These are phyloP conservation scores for Yamadazyma takamatsuzukensis DNA, from an alignment of 805 yeast species.

Conservation along the genomic window DNA sequence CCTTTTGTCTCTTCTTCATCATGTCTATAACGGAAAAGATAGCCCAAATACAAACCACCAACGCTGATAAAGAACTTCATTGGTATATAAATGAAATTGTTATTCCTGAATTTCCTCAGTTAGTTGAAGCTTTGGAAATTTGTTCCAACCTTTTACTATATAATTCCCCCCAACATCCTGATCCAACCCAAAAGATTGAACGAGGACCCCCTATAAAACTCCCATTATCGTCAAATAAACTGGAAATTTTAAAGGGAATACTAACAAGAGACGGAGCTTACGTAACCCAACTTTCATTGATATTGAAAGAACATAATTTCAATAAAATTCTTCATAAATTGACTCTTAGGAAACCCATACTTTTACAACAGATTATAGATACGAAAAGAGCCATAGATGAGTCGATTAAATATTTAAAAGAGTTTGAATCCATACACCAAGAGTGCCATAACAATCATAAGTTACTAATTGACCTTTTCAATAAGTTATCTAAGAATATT, in stretches of 20 bases:
- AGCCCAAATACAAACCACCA: slow-evolving; percentile 11
- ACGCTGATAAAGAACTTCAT: slow-evolving; percentile 26
- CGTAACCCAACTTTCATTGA: slow-evolving; percentile 45
- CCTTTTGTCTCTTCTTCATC: too few relatives aligned
- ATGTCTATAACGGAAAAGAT: not conserved
- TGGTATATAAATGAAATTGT: slow-evolving; percentile 25
- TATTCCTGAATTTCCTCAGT: slow-evolving; percentile 28
- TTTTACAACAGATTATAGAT: slow-evolving; percentile 44
- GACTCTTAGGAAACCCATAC: slow-evolving; percentile 27
- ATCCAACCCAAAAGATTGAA: slow-evolving; percentile 14
- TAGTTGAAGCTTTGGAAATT: slow-evolving; percentile 34
- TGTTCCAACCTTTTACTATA: slow-evolving; percentile 34
- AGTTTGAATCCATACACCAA: slow-evolving; percentile 5
- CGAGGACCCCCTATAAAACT: slow-evolving; percentile 46
- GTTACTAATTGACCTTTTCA: slow-evolving; percentile 21
- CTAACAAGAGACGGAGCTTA: slow-evolving; percentile 53
- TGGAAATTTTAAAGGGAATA: slow-evolving; percentile 58
- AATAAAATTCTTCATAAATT: slow-evolving; percentile 29
- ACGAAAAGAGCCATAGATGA: slow-evolving; percentile 43
- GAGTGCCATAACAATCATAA: slow-evolving; percentile 8
- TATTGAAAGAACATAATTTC: slow-evolving; percentile 39
- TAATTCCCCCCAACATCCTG: slow-evolving; percentile 20
- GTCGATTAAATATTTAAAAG: slow-evolving; percentile 22
- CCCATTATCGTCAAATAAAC: slow-evolving; percentile 53
- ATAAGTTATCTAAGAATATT: slow-evolving; percentile 22